Evolutionary conservation across 306 rosid genomes (phyloP).

Genomic region (Rubus parviflorus): DNA sequence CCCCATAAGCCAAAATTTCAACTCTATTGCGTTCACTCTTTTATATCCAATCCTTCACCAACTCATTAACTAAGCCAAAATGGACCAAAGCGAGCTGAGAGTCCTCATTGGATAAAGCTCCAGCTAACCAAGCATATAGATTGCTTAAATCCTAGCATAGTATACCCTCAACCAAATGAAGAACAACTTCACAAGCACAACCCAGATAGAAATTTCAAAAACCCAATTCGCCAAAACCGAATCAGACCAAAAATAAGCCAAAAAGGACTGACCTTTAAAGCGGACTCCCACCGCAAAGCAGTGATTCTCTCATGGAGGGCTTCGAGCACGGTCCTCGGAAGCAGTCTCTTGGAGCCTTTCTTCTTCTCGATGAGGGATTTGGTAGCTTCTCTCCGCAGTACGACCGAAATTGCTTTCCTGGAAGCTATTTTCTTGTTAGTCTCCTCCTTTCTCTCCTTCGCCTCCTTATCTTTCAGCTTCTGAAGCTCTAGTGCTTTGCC

Average conservation of each 20-base stretch:
- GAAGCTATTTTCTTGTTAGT: slow-evolving; percentile 69
- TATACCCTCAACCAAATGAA: neutral
- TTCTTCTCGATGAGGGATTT: slow-evolving; percentile 78
- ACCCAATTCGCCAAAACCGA: neutral
- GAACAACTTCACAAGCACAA: neutral
- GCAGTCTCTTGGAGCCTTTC: slow-evolving; percentile 82
- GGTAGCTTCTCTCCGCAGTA: slow-evolving; percentile 82
- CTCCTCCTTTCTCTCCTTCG: slow-evolving; percentile 69
- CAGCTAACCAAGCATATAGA: neutral
- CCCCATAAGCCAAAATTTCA: neutral
- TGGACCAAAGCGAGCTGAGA: neutral
- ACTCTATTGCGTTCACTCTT: neutral
- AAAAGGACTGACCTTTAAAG: slow-evolving; percentile 63
- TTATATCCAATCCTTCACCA: neutral
- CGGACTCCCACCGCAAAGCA: slow-evolving; percentile 88
- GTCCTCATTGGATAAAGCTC: neutral
- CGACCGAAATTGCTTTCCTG: slow-evolving; percentile 77
- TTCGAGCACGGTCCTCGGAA: slow-evolving; percentile 82
- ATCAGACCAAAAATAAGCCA: neutral
- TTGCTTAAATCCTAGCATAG: neutral
- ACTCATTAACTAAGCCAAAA: neutral
- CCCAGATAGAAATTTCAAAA: neutral
- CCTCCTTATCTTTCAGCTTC: slow-evolving; percentile 52
- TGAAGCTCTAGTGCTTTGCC: slow-evolving; percentile 37
- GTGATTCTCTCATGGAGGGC: slow-evolving; percentile 78